A percentile compares a stretch with the other conserved stretches of the same genome.
phyloP scores from a whole-genome alignment of 345 rosid genomes.

The Balakata baccata region DNA sequence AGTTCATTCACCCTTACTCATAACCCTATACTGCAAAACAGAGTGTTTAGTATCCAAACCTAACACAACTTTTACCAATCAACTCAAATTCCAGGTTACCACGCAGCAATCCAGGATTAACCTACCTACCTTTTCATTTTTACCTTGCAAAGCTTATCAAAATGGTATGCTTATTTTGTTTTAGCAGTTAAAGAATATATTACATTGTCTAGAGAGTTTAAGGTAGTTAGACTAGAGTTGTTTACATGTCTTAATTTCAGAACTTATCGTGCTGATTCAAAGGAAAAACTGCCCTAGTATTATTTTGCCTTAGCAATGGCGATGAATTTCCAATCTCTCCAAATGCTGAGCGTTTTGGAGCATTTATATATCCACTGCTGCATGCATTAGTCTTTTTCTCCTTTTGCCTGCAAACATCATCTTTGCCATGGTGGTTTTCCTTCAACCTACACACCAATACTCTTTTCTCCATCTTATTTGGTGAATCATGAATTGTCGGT shows the following conservation, averaged over 20 bases:
- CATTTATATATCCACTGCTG: conserved; percentile 29
- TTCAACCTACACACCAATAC: conserved; percentile 66
- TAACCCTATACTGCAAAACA: too few relatives aligned
- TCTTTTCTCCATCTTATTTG: conserved; percentile 68
- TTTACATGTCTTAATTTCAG: background rate
- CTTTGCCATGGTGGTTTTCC: conserved; percentile 38
- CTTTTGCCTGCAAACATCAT: conserved; percentile 29
- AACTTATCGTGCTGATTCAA: conserved; percentile 6
- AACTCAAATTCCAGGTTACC: too few relatives aligned
- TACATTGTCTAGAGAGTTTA: background rate
- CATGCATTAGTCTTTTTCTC: conserved; percentile 38
- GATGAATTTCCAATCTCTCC: conserved; percentile 43
- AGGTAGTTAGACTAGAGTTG: too few relatives aligned
- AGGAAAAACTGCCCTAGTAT: conserved; percentile 29
- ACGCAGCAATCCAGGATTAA: too few relatives aligned
- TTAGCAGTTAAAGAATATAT: too few relatives aligned
- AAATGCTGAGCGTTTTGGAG: conserved; percentile 40
- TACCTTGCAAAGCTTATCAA: too few relatives aligned
- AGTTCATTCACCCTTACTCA: too few relatives aligned
- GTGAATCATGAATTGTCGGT: conserved; percentile 28
- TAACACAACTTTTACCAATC: too few relatives aligned
- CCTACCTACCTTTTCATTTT: too few relatives aligned
- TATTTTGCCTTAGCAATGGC: conserved; percentile 23
- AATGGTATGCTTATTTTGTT: too few relatives aligned
- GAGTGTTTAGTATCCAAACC: too few relatives aligned